Evolutionary conservation across 78 protist species (phyloP), one percentile per base, ranked within the genome.

Genomic region (Parvularia atlantis): DNA sequence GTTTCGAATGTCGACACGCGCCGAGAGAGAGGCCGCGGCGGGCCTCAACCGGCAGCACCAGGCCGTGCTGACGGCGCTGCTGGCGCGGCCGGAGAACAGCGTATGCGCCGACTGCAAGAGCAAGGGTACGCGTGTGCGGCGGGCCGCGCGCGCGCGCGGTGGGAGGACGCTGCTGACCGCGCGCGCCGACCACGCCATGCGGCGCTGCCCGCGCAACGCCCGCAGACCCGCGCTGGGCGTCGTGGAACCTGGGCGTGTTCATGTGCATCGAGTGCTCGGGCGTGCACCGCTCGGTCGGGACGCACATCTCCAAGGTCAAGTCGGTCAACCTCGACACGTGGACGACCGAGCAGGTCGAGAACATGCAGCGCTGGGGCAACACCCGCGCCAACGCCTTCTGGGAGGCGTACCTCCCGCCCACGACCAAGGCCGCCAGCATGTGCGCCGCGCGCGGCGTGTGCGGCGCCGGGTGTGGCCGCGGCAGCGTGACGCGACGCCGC

Each of bases 191-290:
- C 13, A 3, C n/a, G 4, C 3, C 66, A 14, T 41, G 66, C 24
- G 4, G 43, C 13, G 11, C 11, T 20, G 30, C 11, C 13, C 6
- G 4, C 26, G 26, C 16, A 20, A 62, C 24, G 46, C n/a, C 9
- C 66, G n/a, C 2, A 48, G 91, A 80, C 19, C 96, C 96, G 10
- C 80, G 76, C 30, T 91, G 93, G 93, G 96, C 91, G n/a, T 75
- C 90, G 30, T 82, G 71, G 61, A 85, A 84, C 48, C 62, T 87
- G 3, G 97, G 97, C 43, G 65, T 73, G 63, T 50, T 88, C 24
- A 39, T 93, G 35, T 93, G 97, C 75, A 82, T 84, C 69, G 77
- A 54, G 1, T 93, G 97, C 40, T 31, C 89, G 11, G 95, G 94
- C 54, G 73, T 88, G 7, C 97, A 93, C 66, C 63, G 97, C 28